Evolutionary conservation across 495 filamentous ascomycete species (phyloP).

Genomic region (Hypoxylon lienhwacheense): DNA sequence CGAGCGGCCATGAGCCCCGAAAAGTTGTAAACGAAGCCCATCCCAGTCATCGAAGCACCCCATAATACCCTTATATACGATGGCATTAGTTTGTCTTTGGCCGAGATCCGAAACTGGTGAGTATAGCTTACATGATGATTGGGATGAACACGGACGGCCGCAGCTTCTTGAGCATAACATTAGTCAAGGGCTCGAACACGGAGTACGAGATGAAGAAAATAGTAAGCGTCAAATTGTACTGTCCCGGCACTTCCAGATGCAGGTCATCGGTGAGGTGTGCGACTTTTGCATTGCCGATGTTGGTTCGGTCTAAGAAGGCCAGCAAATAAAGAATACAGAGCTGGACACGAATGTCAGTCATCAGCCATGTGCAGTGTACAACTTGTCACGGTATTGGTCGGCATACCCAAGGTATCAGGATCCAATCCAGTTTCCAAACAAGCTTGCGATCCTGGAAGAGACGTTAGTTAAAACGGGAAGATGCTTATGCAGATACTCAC

Average conservation of each 20-base stretch:
- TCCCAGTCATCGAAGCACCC: conserved; percentile 80
- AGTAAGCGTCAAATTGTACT: conserved; percentile 77
- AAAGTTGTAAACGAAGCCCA: conserved; percentile 82
- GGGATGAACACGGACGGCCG: conserved; percentile 61
- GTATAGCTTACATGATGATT: conserved; percentile 68
- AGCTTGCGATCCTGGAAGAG: conserved; percentile 63
- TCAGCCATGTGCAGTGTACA: conserved; percentile 1
- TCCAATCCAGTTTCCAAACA: conserved; percentile 70
- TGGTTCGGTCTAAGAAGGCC: conserved; percentile 80
- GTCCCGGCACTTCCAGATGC: conserved; percentile 37
- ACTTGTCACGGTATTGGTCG: background rate
- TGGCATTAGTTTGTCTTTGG: conserved; percentile 12
- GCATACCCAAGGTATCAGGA: conserved; percentile 70
- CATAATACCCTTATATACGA: conserved; percentile 49
- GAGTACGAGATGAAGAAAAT: conserved; percentile 95
- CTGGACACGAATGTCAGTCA: conserved; percentile 38
- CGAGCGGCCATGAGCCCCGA: conserved; percentile 78
- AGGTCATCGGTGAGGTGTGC: conserved; percentile 69
- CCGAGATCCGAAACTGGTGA: conserved; percentile 2
- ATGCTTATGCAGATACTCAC: conserved; percentile 48
- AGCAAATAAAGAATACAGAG: conserved; percentile 82
- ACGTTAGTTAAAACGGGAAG: conserved; percentile 12
- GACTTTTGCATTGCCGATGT: conserved; percentile 88
- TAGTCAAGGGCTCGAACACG: conserved; percentile 83
- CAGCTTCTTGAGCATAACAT: conserved; percentile 78